Conservation (phyloP, 345 rosid species). For the Sisymbrium altissimum region DNA sequence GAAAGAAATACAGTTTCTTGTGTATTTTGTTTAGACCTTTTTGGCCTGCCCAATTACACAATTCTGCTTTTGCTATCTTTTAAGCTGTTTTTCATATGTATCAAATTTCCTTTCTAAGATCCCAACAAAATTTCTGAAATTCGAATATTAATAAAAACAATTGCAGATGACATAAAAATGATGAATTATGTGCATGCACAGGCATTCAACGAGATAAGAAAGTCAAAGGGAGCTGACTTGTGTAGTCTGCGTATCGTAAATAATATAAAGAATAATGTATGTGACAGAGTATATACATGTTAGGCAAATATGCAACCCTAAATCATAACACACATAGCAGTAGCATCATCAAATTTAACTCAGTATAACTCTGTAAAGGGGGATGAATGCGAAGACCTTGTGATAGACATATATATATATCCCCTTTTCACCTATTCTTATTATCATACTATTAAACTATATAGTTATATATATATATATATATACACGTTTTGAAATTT, state of each 20-base stretch:
- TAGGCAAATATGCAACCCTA: constrained; percentile 1
- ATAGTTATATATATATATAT: too few relatives aligned
- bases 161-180: not conserved
- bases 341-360: constrained; percentile 13
- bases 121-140: not conserved
- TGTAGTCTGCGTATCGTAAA: constrained; percentile 12
- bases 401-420: constrained; percentile 20
- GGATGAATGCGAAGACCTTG: constrained; percentile 19
- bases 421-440: constrained; percentile 11
- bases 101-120: not conserved
- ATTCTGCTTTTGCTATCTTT: not conserved
- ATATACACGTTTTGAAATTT: not conserved
- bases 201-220: constrained; percentile 31
- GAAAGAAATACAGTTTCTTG: constrained; percentile 18
- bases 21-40: constrained; percentile 5
- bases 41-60: not conserved
- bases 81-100: not conserved
- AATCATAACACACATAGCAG: constrained; percentile 11
- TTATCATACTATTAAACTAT: not conserved
- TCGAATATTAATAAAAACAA: not conserved
- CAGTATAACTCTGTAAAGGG: too few relatives aligned
- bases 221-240: constrained; percentile 37
- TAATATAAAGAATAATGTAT: not conserved
- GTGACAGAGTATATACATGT: not conserved
- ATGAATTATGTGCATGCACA: constrained; percentile 20